phyloP scores from a whole-genome alignment of 768 basidiomycete genomes.

The Tulasnella sp. region DNA sequence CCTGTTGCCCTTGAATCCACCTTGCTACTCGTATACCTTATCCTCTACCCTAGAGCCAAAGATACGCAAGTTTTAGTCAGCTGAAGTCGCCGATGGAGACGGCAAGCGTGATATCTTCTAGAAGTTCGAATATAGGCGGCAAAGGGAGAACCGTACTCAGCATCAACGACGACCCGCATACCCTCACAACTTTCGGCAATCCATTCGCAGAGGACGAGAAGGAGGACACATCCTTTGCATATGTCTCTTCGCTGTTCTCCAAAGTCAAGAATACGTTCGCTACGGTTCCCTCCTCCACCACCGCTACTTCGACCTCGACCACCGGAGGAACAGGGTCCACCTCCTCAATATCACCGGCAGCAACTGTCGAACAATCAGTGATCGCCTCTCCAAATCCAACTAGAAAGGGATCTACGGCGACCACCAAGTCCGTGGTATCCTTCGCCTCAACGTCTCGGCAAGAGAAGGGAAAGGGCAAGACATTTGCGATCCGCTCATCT shows the following conservation, averaged over 20 bases:
- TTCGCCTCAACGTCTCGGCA: neutral
- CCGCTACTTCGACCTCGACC: neutral
- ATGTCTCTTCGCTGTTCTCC: conserved; percentile 72
- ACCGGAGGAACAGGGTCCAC: neutral
- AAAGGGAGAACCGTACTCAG: neutral
- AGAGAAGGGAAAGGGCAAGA: conserved; percentile 21
- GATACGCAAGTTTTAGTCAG: neutral
- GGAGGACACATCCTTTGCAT: conserved; percentile 76
- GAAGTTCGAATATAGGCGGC: conserved; percentile 4
- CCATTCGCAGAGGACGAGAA: conserved; percentile 90
- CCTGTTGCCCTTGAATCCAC: neutral
- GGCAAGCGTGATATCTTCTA: conserved; percentile 6
- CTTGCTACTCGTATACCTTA: neutral
- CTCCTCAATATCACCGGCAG: neutral
- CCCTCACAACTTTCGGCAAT: conserved; percentile 62
- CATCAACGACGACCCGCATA: conserved; percentile 13
- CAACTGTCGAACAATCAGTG: neutral
- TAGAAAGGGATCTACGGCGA: neutral
- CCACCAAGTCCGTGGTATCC: neutral
- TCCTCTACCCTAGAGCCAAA: neutral
- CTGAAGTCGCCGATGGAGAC: neutral
- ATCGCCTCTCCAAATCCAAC: conserved; percentile 5
- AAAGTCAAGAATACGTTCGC: conserved; percentile 74
- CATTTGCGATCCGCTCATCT: conserved; percentile 21
- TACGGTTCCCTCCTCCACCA: conserved; percentile 23